Evolutionary conservation across 257 asterid species (phyloP), one percentile per base, ranked within the genome.

Genomic region (Scutellaria minor): DNA sequence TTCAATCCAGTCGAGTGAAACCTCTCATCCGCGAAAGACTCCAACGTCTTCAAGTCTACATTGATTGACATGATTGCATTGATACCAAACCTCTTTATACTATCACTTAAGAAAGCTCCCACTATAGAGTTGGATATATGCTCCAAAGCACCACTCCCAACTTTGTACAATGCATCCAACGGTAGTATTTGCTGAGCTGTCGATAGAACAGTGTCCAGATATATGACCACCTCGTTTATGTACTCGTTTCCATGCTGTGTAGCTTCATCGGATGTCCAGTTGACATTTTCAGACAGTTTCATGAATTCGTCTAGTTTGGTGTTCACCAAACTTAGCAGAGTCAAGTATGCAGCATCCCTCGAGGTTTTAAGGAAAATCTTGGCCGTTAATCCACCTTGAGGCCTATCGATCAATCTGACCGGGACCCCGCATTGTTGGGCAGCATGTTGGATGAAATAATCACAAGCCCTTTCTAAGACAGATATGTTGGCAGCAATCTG

Each of bases 381-480:
- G 75, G 98, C 98, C 1, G 93, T 82, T 76, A 94, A 85, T 71
- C 86, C 86, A 9, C 86, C 83, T 74, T 89, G 96, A 39, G 96
- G 96, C 70, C 92, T 76, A 70, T 91, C 96, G 40, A 94, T 87
- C 3, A 94, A 86, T 66, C 95, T 84, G 64, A 84, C 83, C 0
- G 98, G 96, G 20, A 93, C 89, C 39, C 98, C 98, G 31, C 98
- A 93, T 63, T 91, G 98, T 79, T 91, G 98, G 44, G 98, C 98
- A 1, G 98, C 96, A 75, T 93, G 97, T 73, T 91, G 97, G 83
- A 93, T 89, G 60, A 91, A 93, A 83, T 89, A 89, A 78, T 93
- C 97, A 31, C 98, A 91, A 9, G 97, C 98, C 79, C 96, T 76
- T 78, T 89, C 98, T 1, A 91, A 70, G 77, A 91, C 96, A 35